Evolutionary conservation across 495 filamentous ascomycete genomes (phyloP).

Genomic region (Durotheca rogersii): DNA sequence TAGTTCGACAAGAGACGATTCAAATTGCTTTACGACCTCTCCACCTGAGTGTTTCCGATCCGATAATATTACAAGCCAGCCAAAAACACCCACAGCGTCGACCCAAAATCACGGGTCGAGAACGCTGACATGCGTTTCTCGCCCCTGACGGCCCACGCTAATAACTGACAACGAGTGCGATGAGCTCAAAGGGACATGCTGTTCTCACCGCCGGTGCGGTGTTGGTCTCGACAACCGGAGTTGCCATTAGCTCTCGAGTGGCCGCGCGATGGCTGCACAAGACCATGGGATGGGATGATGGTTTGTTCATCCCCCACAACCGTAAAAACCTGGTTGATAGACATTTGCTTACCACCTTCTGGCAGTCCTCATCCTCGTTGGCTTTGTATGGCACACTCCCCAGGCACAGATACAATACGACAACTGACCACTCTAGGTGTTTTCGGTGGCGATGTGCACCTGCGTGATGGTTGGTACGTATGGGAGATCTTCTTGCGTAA

Average conservation of each 20-base stretch:
- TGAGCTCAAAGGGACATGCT: constrained; percentile 8
- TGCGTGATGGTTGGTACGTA: constrained; percentile 16
- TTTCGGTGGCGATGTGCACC: constrained; percentile 16
- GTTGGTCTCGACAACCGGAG: constrained; percentile 17
- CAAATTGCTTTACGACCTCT: not conserved
- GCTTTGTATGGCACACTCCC: constrained; percentile 13
- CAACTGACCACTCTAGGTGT: constrained; percentile 9
- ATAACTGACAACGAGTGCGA: constrained; percentile 4
- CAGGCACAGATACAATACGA: not conserved
- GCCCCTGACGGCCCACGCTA: constrained; percentile 1
- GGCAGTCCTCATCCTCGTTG: constrained; percentile 18
- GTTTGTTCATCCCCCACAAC: constrained; percentile 8
- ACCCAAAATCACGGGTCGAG: constrained; percentile 5
- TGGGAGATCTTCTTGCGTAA: not conserved
- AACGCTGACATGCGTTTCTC: constrained; percentile 8
- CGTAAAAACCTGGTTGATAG: not conserved
- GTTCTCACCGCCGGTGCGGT: constrained; percentile 11
- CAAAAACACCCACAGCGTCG: not conserved
- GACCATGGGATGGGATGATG: constrained; percentile 27
- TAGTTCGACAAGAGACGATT: constrained; percentile 3
- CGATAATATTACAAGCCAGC: no score
- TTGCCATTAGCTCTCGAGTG: constrained; percentile 18
- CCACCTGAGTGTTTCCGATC: not conserved
- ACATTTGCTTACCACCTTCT: constrained; percentile 4
- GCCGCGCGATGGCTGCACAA: constrained; percentile 17